Conservation (phyloP, 2,329 filamentous ascomycete species). For the Chaetomiaceae sp. region DNA sequence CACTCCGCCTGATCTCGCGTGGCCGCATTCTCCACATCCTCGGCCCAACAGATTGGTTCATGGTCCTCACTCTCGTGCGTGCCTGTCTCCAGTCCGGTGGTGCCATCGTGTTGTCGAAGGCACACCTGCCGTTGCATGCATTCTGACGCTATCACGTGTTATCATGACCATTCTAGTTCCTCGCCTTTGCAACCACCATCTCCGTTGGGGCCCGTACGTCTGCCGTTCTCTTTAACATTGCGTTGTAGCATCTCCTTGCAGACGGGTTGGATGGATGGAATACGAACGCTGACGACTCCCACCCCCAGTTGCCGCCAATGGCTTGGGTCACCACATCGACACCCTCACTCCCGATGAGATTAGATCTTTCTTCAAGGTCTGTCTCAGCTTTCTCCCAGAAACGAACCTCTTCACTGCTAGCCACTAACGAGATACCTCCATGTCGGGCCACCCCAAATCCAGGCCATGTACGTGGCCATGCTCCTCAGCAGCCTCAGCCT, state of each 20-base stretch:
- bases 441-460: no score
- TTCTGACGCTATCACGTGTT: neutral
- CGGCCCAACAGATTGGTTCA: conserved; percentile 8
- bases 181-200: neutral
- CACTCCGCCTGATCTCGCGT: conserved; percentile 6
- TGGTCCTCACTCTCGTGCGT: conserved; percentile 5
- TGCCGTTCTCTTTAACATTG: no score
- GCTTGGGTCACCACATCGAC: conserved; percentile 6
- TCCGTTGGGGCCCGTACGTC: neutral
- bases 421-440: neutral
- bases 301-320: neutral
- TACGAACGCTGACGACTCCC: no score
- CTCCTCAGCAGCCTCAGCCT: conserved; percentile 6
- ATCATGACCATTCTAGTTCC: neutral
- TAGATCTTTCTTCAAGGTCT: conserved; percentile 2
- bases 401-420: no score
- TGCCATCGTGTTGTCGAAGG: no score
- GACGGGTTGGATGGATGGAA: no score
- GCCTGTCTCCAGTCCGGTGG: no score
- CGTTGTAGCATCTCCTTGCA: no score
- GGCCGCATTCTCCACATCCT: conserved; percentile 3
- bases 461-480: conserved; percentile 6
- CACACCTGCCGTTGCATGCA: no score
- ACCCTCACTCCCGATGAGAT: neutral
- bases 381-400: neutral